These are phyloP conservation scores for Fraxinus sp. DNA, from an alignment of 305 asterid species.

Conservation along the genomic window DNA sequence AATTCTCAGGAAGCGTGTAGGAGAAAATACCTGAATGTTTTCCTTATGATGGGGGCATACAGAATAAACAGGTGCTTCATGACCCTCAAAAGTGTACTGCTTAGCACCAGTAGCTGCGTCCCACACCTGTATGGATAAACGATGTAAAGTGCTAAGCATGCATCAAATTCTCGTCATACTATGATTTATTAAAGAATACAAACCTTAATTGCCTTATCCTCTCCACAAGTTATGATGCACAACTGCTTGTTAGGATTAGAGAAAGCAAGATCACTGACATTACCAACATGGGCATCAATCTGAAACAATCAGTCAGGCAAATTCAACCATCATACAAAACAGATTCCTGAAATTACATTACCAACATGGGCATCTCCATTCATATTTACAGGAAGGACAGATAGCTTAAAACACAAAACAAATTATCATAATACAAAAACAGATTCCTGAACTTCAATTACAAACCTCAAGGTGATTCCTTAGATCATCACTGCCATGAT, in stretches of 20 bases:
- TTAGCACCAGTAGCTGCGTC: constrained; percentile 57
- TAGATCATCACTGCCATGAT: constrained; percentile 49
- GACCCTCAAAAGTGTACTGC: constrained; percentile 59
- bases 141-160: constrained; percentile 17
- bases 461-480: constrained; percentile 64
- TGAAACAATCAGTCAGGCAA: constrained; percentile 33
- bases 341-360: background rate
- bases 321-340: background rate
- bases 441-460: constrained; percentile 20
- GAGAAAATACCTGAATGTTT: constrained; percentile 47
- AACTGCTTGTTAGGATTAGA: constrained; percentile 50
- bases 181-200: constrained; percentile 7
- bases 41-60: constrained; percentile 59
- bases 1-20: background rate
- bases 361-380: constrained; percentile 2
- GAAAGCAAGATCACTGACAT: constrained; percentile 68
- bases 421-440: background rate
- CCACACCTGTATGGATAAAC: constrained; percentile 51
- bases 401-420: background rate
- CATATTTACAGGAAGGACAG: constrained; percentile 1
- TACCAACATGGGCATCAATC: constrained; percentile 74
- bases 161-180: background rate
- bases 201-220: constrained; percentile 72
- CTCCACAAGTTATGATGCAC: constrained; percentile 68
- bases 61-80: constrained; percentile 68